These are phyloP conservation scores for Yueomyces sp. DNA, from an alignment of 1,139 yeast genomes.

Conservation along the genomic window DNA sequence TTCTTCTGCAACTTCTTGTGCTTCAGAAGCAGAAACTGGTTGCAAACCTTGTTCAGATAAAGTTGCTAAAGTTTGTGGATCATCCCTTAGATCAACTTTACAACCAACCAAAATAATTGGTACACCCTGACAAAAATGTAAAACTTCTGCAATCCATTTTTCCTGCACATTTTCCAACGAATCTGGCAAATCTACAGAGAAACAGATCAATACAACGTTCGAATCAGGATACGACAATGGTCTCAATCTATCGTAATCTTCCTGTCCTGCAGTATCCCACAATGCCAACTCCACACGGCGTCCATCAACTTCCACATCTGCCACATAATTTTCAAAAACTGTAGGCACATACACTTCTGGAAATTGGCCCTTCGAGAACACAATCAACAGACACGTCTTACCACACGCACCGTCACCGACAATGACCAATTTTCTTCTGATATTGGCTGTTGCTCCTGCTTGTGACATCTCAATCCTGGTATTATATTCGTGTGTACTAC, in stretches of 20 bases:
- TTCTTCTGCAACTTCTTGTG: conserved; percentile 73
- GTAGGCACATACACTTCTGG: conserved; percentile 95
- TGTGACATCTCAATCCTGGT: conserved; percentile 17
- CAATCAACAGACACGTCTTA: conserved; percentile 71
- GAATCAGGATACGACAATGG: conserved; percentile 91
- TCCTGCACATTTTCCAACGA: conserved; percentile 87
- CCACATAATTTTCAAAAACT: conserved; percentile 88
- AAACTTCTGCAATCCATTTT: conserved; percentile 89
- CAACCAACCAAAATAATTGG: conserved; percentile 92
- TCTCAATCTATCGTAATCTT: conserved; percentile 90
- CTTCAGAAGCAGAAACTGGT: conserved; percentile 70
- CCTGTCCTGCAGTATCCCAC: conserved; percentile 99
- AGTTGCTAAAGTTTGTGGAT: conserved; percentile 62
- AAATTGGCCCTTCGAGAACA: conserved; percentile 88
- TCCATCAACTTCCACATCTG: conserved; percentile 89
- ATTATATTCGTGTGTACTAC: neutral
- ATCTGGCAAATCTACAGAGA: conserved; percentile 85
- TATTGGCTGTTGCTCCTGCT: conserved; percentile 19
- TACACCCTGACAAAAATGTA: conserved; percentile 90
- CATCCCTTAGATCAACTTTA: conserved; percentile 81
- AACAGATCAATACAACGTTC: conserved; percentile 82
- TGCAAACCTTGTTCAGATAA: conserved; percentile 62
- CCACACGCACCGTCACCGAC: conserved; percentile 86
- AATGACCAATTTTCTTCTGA: conserved; percentile 55
- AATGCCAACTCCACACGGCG: conserved; percentile 87